Evolutionary conservation across 1,139 yeast genomes (phyloP), one percentile per base, ranked within the genome.

Genomic region (Geotrichum candidum): DNA sequence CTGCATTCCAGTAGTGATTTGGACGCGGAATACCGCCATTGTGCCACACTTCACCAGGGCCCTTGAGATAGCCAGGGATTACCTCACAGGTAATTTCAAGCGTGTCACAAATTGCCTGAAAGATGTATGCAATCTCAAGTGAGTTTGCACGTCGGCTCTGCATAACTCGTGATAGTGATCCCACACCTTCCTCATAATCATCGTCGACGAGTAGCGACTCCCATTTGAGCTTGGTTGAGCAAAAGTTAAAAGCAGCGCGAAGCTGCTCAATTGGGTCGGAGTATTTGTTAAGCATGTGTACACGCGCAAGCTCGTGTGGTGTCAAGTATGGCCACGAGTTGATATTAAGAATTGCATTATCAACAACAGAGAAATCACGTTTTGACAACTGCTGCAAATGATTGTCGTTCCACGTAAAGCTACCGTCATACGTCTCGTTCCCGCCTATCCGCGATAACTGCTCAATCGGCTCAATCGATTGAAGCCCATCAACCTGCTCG

Each of bases 1-100:
- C 85, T 1, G 96, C 84, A 61, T 91, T 80, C 99, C 99, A 94
- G 64, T 90, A 85, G 73, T 94, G 99, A 70, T 91, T 90, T 53
- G 86, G 78, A 48, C 84, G 83, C 61, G 85, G 83, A 74, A 74
- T 61, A 5, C 72, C 77, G 27, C 71, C 68, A 48, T 73, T 72
- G 56, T 74, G 74, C 27, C 80, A 79, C 64, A 80, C 75, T 65
- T 82, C 85, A 56, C 84, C 84, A 4, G 96, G 96, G 45, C 85
- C 82, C 70, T 92, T 90, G 77, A 94, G 80, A 68, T 89, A 89
- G 2, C 99, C 99, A 46, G 85, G 77, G 0, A 94, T 85, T 1
- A 91, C 80, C 66, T 88, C 95, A 65, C 91, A 83, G 11, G 87
- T 86, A 53, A 94, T 81, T 29, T 87, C 84, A 60, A 92, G 78